Percentiles rank a stretch among this genome's conserved stretches.
Conservation (phyloP, 768 basidiomycete species). For the Suillus decipiens region DNA sequence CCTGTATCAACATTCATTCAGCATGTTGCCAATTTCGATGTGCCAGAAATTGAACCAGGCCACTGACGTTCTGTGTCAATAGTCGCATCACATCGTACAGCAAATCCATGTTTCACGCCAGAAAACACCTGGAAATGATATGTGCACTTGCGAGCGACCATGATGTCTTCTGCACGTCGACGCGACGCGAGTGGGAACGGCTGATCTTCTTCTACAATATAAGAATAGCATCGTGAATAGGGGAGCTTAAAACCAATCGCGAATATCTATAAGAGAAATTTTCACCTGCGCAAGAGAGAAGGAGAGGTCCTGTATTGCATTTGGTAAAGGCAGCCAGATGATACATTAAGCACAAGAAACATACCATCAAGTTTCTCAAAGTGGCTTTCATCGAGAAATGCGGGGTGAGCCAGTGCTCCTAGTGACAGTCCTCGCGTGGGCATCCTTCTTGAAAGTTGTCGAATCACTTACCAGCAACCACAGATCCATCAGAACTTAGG, state of each 20-base stretch:
- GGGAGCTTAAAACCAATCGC: not conserved
- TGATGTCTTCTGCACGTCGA: slow-evolving; percentile 55
- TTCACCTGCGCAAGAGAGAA: slow-evolving; percentile 28
- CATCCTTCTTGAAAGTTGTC: not conserved
- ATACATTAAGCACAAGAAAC: slow-evolving; percentile 12
- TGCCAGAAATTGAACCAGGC: no score
- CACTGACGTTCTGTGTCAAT: slow-evolving; percentile 23
- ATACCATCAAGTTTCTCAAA: slow-evolving; percentile 49
- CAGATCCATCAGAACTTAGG: slow-evolving; percentile 41
- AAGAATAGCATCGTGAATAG: slow-evolving; percentile 1
- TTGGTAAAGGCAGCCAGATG: not conserved
- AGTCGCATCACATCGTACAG: slow-evolving; percentile 18
- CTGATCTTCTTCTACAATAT: slow-evolving; percentile 46
- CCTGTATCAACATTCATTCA: slow-evolving; percentile 32
- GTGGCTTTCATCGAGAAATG: slow-evolving; percentile 51
- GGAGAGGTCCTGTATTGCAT: slow-evolving; percentile 16
- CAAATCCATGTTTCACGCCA: slow-evolving; percentile 33
- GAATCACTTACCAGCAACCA: slow-evolving; percentile 43
- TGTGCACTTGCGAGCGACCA: slow-evolving; percentile 45
- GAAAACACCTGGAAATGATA: slow-evolving; percentile 62
- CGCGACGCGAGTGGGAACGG: slow-evolving; percentile 52
- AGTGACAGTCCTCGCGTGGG: not conserved
- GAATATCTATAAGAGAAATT: not conserved
- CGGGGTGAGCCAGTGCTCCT: slow-evolving; percentile 56
- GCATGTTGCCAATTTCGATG: not conserved